phyloP scores from a whole-genome alignment of 208 protist species.

The Trypanosoma congolense region DNA sequence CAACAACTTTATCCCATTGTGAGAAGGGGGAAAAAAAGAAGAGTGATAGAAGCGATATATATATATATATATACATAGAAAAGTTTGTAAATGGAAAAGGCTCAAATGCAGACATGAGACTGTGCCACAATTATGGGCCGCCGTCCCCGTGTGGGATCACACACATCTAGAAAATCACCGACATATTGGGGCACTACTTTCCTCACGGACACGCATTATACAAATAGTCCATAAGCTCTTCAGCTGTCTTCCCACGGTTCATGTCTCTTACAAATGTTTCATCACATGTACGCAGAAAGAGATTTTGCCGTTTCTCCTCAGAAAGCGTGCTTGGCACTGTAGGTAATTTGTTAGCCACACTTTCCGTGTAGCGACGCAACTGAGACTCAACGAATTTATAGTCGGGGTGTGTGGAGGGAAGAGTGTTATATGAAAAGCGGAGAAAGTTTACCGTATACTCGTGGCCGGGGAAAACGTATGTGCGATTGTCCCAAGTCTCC shows the following conservation, averaged over 20 bases:
- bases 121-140: no score
- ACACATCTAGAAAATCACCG: not conserved
- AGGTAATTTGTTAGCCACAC: conserved; percentile 37
- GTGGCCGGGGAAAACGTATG: conserved; percentile 82
- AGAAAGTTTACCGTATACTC: conserved; percentile 88
- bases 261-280: conserved; percentile 36
- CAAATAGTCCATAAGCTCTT: conserved; percentile 62
- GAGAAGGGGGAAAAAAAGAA: not conserved
- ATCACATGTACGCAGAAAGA: conserved; percentile 84
- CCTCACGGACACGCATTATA: conserved; percentile 78
- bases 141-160: no score
- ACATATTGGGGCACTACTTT: not conserved
- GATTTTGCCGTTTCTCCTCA: conserved; percentile 81
- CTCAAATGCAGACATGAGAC: no score
- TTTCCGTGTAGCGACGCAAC: conserved; percentile 33
- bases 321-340: conserved; percentile 75
- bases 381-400: conserved; percentile 47
- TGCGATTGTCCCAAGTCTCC: conserved; percentile 30
- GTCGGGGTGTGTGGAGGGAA: conserved; percentile 23
- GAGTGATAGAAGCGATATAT: no score
- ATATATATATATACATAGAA: no score
- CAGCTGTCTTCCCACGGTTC: conserved; percentile 30
- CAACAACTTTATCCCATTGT: no score
- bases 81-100: no score
- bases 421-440: conserved; percentile 37